Evolutionary conservation across 1,139 yeast species (phyloP).

Genomic region (Petasospora rhodanensis): DNA sequence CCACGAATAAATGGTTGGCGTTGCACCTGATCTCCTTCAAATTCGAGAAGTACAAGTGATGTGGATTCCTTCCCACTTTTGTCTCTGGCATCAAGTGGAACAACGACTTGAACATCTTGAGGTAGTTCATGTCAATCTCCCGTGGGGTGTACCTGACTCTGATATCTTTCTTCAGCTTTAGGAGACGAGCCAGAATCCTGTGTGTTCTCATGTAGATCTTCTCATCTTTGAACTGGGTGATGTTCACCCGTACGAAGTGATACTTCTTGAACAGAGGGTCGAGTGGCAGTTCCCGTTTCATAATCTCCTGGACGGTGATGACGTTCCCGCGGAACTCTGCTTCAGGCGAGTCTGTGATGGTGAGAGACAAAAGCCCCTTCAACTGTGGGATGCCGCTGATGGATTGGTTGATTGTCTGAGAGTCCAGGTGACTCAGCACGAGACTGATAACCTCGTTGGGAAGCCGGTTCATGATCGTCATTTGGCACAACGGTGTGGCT

Average conservation of each 20-base stretch:
- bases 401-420: conserved; percentile 5
- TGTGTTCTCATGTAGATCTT: conserved; percentile 7
- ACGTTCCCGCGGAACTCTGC: conserved; percentile 1
- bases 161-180: conserved; percentile 9
- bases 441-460: conserved; percentile 10
- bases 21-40: conserved; percentile 17
- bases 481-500: no score
- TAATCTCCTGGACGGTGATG: conserved; percentile 9
- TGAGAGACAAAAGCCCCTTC: conserved; percentile 6
- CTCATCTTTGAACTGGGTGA: conserved; percentile 5
- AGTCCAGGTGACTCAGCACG: conserved; percentile 6
- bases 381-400: conserved; percentile 7
- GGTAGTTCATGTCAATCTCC: conserved; percentile 16
- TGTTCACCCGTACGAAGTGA: conserved; percentile 8
- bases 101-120: conserved; percentile 21
- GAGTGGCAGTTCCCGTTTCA: conserved; percentile 1
- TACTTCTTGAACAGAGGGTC: conserved; percentile 7
- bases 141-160: conserved; percentile 11
- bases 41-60: conserved; percentile 14
- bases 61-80: conserved; percentile 3
- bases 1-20: conserved; percentile 20
- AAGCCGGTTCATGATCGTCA: no score
- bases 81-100: conserved; percentile 9
- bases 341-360: conserved; percentile 5
- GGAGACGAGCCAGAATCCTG: conserved; percentile 8